These are phyloP conservation scores for Serendipita vermifera DNA, from an alignment of 768 basidiomycete genomes.

Conservation along the genomic window DNA sequence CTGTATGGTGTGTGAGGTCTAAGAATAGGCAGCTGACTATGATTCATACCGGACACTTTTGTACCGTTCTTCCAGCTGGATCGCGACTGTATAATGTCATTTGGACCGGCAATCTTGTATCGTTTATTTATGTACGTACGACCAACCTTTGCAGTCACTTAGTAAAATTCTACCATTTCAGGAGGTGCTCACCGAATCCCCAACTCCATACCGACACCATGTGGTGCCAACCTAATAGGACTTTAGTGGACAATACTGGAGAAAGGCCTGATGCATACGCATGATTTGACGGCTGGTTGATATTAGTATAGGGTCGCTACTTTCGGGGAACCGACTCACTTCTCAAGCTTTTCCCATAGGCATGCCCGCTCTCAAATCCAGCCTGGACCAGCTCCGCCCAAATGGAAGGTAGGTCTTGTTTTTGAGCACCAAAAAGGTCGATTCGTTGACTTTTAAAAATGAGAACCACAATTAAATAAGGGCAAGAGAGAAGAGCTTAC, in stretches of 20 bases:
- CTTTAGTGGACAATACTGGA: too few species aligned
- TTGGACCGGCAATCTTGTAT: background rate
- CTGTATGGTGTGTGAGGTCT: conserved; percentile 18
- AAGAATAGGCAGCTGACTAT: background rate
- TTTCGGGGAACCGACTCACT: too few species aligned
- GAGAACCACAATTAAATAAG: background rate
- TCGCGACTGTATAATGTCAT: conserved; percentile 33
- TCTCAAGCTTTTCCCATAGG: conserved; percentile 45
- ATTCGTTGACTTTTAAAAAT: conserved; percentile 40
- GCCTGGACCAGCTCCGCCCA: conserved; percentile 47
- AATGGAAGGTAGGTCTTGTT: conserved; percentile 55
- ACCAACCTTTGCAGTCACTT: too few species aligned
- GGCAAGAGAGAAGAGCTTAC: conserved; percentile 12
- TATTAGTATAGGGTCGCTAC: too few species aligned
- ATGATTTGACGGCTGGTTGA: conserved; percentile 62
- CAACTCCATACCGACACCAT: conserved; percentile 54
- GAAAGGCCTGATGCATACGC: too few species aligned
- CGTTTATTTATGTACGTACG: too few species aligned
- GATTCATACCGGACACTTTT: conserved; percentile 34
- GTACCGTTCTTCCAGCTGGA: conserved; percentile 59
- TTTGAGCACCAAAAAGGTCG: conserved; percentile 58
- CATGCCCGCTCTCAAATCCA: conserved; percentile 67
- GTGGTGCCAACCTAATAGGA: conserved; percentile 8
- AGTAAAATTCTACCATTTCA: too few species aligned
- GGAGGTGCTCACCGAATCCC: conserved; percentile 61